These are phyloP conservation scores for Sphaerobolus stellatus DNA, from an alignment of 1,284 basidiomycete species.

Conservation along the genomic window DNA sequence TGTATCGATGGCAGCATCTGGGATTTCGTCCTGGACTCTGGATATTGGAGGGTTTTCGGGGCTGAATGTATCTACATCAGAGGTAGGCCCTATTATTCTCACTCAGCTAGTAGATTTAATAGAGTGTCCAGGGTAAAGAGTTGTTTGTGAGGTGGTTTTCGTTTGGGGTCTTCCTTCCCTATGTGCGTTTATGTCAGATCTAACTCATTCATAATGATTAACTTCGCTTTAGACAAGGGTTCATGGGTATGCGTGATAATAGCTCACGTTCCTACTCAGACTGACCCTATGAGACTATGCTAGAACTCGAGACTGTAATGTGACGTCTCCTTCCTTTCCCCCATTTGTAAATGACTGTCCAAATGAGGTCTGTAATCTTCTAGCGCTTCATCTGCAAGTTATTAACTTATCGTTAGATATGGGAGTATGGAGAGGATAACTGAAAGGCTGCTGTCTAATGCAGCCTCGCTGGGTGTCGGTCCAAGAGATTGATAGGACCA, in stretches of 20 bases:
- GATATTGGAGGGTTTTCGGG: slow-evolving; percentile 44
- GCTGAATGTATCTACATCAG: slow-evolving; percentile 35
- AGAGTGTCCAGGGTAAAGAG: slow-evolving; percentile 30
- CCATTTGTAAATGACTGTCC: slow-evolving; percentile 37
- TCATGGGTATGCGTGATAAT: slow-evolving; percentile 33
- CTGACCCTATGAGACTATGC: not conserved
- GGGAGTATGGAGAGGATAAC: slow-evolving; percentile 42
- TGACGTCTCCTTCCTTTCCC: slow-evolving; percentile 25
- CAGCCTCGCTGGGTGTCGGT: no score
- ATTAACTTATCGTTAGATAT: slow-evolving; percentile 28
- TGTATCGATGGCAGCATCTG: slow-evolving; percentile 38
- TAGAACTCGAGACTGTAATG: slow-evolving; percentile 34
- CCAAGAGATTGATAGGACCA: no score
- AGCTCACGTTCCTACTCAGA: not conserved
- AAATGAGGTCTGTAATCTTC: slow-evolving; percentile 32
- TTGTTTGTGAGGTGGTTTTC: slow-evolving; percentile 42
- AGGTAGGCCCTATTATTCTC: slow-evolving; percentile 19
- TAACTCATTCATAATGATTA: not conserved
- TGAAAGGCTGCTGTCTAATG: no score
- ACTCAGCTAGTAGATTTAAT: not conserved
- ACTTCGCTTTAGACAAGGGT: slow-evolving; percentile 33
- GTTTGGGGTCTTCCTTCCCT: slow-evolving; percentile 43
- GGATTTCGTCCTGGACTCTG: slow-evolving; percentile 42
- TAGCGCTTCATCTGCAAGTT: not conserved
- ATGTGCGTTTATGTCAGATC: slow-evolving; percentile 34